Percentiles rank a stretch among this genome's conserved stretches.
Conservation (phyloP, 192 early-diverging fungal species). For the Coemansia sp. region DNA sequence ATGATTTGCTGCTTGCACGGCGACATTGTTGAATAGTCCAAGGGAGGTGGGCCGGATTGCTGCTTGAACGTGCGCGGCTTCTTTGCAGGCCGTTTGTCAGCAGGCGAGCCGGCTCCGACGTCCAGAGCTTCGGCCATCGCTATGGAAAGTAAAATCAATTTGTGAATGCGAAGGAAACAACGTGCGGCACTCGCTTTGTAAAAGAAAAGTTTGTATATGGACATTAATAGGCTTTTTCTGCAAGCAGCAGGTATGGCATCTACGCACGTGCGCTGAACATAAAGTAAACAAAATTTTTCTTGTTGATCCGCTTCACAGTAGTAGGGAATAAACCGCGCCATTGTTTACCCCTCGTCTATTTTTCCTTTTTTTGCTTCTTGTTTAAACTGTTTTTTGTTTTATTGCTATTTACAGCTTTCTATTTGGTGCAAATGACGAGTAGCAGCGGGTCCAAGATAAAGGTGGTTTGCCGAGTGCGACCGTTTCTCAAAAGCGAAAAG, state of each 20-base stretch:
- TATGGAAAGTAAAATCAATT: neutral
- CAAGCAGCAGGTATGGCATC: too few relatives aligned
- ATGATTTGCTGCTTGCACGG: constrained; percentile 14
- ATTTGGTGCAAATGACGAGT: constrained; percentile 10
- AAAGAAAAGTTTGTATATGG: neutral
- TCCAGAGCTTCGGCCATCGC: neutral
- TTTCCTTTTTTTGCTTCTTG: neutral
- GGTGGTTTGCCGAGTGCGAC: constrained; percentile 59
- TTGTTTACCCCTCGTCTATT: constrained; percentile 17
- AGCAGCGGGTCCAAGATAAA: constrained; percentile 50
- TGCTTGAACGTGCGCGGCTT: neutral
- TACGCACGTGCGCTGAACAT: neutral
- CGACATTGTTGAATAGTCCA: constrained; percentile 4
- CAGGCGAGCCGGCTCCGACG: neutral
- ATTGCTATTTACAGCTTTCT: neutral
- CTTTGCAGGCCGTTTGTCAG: neutral
- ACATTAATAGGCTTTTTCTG: too few relatives aligned
- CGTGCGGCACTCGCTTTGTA: neutral
- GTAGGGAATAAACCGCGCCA: too few relatives aligned
- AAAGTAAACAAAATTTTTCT: constrained; percentile 14
- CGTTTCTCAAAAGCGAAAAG: constrained; percentile 55
- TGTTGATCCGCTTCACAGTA: too few relatives aligned
- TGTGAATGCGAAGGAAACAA: neutral
- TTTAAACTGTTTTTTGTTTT: constrained; percentile 2
- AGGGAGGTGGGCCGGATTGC: neutral